Evolutionary conservation across 176 grass and related monocot species (phyloP).

Genomic region (Triticum monococcum): DNA sequence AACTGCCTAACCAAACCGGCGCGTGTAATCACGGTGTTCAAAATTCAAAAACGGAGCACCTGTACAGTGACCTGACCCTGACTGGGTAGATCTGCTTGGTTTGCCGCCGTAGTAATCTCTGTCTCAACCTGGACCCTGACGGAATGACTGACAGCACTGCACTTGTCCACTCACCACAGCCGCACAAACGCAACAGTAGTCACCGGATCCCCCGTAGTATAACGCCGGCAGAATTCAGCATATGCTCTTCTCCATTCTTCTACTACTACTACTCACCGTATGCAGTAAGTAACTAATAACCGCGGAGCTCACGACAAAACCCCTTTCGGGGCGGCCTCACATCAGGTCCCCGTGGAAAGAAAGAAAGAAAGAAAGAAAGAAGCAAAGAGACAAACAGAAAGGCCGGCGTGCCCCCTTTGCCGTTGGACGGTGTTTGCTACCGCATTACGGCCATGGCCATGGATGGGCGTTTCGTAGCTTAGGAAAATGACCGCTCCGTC

Average conservation of each 20-base stretch:
- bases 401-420: conserved; percentile 12
- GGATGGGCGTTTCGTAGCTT: not conserved
- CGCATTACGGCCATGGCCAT: not conserved
- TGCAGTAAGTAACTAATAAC: not conserved
- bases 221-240: not conserved
- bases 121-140: conserved; percentile 11
- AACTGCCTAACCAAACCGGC: not conserved
- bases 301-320: not conserved
- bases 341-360: not conserved
- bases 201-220: not conserved
- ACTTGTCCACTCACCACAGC: conserved; percentile 11
- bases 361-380: not conserved
- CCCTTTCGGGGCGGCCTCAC: not conserved
- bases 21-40: not conserved
- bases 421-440: conserved; percentile 2
- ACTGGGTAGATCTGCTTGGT: not conserved
- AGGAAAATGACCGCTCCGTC: not conserved
- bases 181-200: not conserved
- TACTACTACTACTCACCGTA: not conserved
- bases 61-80: not conserved
- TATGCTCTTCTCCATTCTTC: too few species aligned
- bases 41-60: not conserved
- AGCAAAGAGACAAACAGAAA: conserved; percentile 11
- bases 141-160: not conserved
- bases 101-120: not conserved